Percentiles rank a stretch among this genome's conserved stretches.
Evolutionary conservation across 768 basidiomycete species (phyloP).

Genomic region (Mycena olivaceomarginata): DNA sequence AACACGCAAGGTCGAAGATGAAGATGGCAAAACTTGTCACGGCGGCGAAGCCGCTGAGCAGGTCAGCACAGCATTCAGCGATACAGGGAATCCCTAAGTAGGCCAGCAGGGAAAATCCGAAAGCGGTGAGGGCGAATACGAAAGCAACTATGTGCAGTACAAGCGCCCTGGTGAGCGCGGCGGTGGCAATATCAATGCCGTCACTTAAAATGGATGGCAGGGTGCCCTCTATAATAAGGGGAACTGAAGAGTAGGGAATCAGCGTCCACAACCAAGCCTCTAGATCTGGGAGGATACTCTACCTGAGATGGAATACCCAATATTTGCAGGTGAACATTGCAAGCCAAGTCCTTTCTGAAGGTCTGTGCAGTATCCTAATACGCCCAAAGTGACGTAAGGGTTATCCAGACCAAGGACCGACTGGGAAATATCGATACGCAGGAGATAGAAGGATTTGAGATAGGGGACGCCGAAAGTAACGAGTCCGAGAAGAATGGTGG

Average conservation of each 20-base stretch:
- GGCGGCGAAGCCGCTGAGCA: constrained; percentile 76
- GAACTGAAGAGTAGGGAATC: no score
- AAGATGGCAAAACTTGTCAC: constrained; percentile 78
- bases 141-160: constrained; percentile 84
- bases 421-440: constrained; percentile 67
- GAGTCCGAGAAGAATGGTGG: constrained; percentile 75
- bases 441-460: constrained; percentile 81
- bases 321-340: constrained; percentile 73
- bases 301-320: constrained; percentile 82
- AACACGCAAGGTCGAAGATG: constrained; percentile 83
- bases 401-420: constrained; percentile 25
- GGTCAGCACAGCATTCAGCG: constrained; percentile 78
- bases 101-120: constrained; percentile 38
- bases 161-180: constrained; percentile 87
- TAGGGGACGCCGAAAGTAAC: constrained; percentile 83
- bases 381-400: constrained; percentile 72
- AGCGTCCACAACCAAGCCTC: no score
- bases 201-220: constrained; percentile 38
- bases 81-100: constrained; percentile 65
- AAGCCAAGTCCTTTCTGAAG: constrained; percentile 55
- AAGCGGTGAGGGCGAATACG: constrained; percentile 59
- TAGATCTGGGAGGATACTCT: constrained; percentile 31
- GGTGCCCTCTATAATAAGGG: constrained; percentile 61
- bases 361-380: constrained; percentile 78
- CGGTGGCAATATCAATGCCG: constrained; percentile 62